Evolutionary conservation across 1,284 basidiomycete genomes (phyloP), one percentile per base, ranked within the genome.

Genomic region (Cutaneotrichosporon mucoides): DNA sequence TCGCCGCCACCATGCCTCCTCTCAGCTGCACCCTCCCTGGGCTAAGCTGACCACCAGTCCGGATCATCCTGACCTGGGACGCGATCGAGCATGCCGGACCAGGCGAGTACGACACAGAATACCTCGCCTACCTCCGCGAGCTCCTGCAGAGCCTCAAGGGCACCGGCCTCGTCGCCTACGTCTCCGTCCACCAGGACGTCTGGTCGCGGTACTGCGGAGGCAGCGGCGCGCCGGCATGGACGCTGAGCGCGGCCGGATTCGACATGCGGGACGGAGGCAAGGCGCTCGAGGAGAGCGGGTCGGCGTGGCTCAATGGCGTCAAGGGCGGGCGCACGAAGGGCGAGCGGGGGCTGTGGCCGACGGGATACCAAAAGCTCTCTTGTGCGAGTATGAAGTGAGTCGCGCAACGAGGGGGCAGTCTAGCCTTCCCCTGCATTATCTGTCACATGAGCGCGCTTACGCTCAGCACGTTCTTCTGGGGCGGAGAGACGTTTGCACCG

Each of bases 121-220:
- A 97, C 73, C 81, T 99, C 3, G 74, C 82, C 6, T 98, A 99
- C 73, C 79, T 99, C 16, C 83, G 84, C 48, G 71, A 79, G 1
- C 76, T 99, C 2, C 81, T 99, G 6, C 82, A 83, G 0, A 75
- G 92, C n/a, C 83, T 97, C 59, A 86, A 89, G 0, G 75, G 87
- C 60, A 91, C 89, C 62, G 92, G 92, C 2, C 75, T 99, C 34
- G 82, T 84, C 2, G 89, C 88, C 4, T 92, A 95, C 69, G 83
- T 99, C 12, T 86, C 85, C 2, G 73, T 92, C 56, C 91, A 93
- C 70, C 91, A 93, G 78, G 91, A 94, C 70, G 92, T 98, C 34
- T 99, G 93, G 92, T 96, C 92, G 1, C 86, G 94, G 5, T 92
- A 93, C 68, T 87, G 85, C 7, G 96, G 95, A 13, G 96, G 95